Evolutionary conservation across 1,284 basidiomycete species (phyloP).

Genomic region (Sanghuangporus baumii): DNA sequence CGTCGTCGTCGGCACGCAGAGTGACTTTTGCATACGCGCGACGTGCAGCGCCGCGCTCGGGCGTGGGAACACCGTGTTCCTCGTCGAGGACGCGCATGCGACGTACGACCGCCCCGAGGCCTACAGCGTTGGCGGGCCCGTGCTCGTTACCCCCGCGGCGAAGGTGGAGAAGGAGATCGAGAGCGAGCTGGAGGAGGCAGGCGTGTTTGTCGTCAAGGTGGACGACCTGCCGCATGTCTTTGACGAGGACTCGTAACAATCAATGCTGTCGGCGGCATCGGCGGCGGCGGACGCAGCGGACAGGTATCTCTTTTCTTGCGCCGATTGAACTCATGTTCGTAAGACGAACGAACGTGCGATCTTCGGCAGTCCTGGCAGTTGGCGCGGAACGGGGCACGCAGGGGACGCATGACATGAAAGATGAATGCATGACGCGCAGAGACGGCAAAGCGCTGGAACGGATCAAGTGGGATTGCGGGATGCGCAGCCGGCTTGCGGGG

Average conservation of each 20-base stretch:
- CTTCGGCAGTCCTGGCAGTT: too few species aligned
- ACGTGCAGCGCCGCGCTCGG: constrained; percentile 58
- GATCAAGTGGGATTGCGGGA: background rate
- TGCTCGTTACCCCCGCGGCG: constrained; percentile 39
- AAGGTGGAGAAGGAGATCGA: constrained; percentile 42
- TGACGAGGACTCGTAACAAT: constrained; percentile 27
- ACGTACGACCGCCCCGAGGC: constrained; percentile 61
- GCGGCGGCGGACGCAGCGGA: background rate
- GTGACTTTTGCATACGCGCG: constrained; percentile 59
- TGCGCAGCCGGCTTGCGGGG: background rate
- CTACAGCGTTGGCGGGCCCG: constrained; percentile 29
- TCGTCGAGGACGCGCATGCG: constrained; percentile 58
- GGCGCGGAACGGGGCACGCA: background rate
- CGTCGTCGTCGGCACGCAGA: constrained; percentile 60
- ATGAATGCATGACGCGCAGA: too few species aligned
- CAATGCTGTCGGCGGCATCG: background rate
- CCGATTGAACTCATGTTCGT: background rate
- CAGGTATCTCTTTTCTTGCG: background rate
- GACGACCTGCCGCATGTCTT: constrained; percentile 54
- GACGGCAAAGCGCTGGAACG: background rate
- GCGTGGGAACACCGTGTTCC: constrained; percentile 57
- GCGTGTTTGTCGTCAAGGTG: constrained; percentile 60
- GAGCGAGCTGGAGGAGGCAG: constrained; percentile 57
- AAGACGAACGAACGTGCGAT: background rate
- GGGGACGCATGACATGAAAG: too few species aligned